phyloP scores from a whole-genome alignment of 768 basidiomycete species.

The Cytidiella melzeri region DNA sequence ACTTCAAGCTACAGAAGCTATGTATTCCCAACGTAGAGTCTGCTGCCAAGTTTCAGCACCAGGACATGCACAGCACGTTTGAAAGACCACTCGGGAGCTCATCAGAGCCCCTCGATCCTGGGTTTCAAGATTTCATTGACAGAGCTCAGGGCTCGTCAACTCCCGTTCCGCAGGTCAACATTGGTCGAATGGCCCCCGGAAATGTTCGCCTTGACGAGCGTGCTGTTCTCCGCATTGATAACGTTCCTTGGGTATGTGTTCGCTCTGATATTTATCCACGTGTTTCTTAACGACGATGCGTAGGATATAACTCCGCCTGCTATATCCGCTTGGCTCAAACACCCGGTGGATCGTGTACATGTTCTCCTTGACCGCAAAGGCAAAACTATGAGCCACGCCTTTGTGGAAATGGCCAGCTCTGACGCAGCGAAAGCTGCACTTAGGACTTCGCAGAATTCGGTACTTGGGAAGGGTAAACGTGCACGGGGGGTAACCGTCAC shows the following conservation, averaged over 20 bases:
- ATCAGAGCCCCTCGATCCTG: background rate
- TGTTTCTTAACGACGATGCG: background rate
- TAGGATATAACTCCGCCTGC: conserved; percentile 82
- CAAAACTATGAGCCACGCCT: conserved; percentile 82
- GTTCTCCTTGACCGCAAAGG: conserved; percentile 77
- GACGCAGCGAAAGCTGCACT: conserved; percentile 61
- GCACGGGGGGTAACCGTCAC: conserved; percentile 84
- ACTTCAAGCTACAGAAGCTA: conserved; percentile 49
- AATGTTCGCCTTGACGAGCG: conserved; percentile 12
- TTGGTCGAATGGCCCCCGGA: background rate
- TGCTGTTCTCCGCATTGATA: conserved; percentile 76
- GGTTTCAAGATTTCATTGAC: conserved; percentile 25
- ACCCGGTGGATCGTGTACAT: conserved; percentile 64
- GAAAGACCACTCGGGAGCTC: conserved; percentile 2
- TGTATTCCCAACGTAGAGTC: background rate
- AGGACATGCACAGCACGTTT: conserved; percentile 12
- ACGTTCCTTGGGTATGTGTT: conserved; percentile 75
- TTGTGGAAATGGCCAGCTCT: conserved; percentile 63
- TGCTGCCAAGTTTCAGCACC: background rate
- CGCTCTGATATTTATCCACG: background rate
- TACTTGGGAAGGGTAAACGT: conserved; percentile 71
- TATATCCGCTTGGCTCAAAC: conserved; percentile 62
- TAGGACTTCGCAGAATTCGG: conserved; percentile 49
- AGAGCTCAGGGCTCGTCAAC: conserved; percentile 28
- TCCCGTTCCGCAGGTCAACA: conserved; percentile 21